Base-by-base conservation (phyloP, 192 early-diverging fungal genomes). In the Gamsiella multidivaricata region DNA sequence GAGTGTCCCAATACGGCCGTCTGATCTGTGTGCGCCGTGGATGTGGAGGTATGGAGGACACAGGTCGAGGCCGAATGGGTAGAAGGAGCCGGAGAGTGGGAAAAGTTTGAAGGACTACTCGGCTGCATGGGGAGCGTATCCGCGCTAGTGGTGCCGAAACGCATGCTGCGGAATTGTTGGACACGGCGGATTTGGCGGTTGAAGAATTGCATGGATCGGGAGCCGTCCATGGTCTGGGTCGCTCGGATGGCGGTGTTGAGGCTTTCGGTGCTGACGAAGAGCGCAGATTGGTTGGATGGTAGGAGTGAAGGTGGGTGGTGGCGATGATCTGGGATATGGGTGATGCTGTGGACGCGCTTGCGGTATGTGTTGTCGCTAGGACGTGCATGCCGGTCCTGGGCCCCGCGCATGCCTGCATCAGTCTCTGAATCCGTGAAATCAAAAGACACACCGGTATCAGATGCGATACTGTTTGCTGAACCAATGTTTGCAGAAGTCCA, bases 251-350 rank as follows among this genome's bases (percentile, higher is more conserved):
- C 61, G 14, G 36, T 37, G 14, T 18, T 18, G 17, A 65, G 47
- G 41, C 49, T 60, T 11, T 63, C 54, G 8, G 70, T 73, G 20
- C 54, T 64, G 10, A 65, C 11, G 18, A 50, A 42, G 12, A 64
- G 45, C 10, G 26, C 32, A 20, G 69, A 34, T 3, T n/a, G n/a
- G n/a, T n/a, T n/a, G n/a, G n/a, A n/a, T n/a, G n/a, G n/a, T n/a
- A n/a, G n/a, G n/a, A n/a, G n/a, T n/a, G n/a, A n/a, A n/a, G n/a
- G n/a, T n/a, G n/a, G n/a, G n/a, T n/a, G n/a, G n/a, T n/a, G n/a
- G n/a, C n/a, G n/a, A n/a, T n/a, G n/a, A n/a, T n/a, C n/a, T n/a
- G n/a, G 33, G 23, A 23, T 9, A 25, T 53, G n/a, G 50, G 8
- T 20, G 20, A 22, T 9, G 34, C 17, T 14, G 6, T 51, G 6